Conservation (phyloP, 352 stramenopile genomes). For the Globisporangium cederbergense region DNA sequence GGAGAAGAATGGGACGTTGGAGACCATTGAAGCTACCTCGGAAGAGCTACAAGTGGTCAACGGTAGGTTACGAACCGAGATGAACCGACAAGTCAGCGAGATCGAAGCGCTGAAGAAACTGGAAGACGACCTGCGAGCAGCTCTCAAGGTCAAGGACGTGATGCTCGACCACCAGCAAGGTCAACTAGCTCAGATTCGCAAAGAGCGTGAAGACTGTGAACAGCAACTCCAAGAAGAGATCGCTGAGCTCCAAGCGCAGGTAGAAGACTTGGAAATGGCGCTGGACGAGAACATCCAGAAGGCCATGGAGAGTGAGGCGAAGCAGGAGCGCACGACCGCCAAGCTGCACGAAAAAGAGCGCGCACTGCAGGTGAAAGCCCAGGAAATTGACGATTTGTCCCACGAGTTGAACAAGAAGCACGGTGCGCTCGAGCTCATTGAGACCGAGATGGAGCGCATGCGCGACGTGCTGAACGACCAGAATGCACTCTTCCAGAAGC, state of each 20-base stretch:
- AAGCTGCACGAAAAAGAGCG: slow-evolving; percentile 26
- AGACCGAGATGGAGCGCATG: slow-evolving; percentile 70
- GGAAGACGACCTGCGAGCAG: slow-evolving; percentile 50
- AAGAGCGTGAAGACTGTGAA: slow-evolving; percentile 28
- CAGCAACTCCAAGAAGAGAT: slow-evolving; percentile 49
- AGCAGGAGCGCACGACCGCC: slow-evolving; percentile 22
- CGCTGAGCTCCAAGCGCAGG: slow-evolving; percentile 38
- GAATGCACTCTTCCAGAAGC: slow-evolving; percentile 49
- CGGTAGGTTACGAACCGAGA: slow-evolving; percentile 22
- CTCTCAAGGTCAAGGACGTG: slow-evolving; percentile 66
- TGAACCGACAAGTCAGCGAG: slow-evolving; percentile 23
- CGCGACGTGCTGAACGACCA: slow-evolving; percentile 47
- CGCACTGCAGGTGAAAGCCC: slow-evolving; percentile 4
- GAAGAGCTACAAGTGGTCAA: slow-evolving; percentile 23
- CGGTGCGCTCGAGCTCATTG: slow-evolving; percentile 56
- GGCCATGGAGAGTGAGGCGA: slow-evolving; percentile 28
- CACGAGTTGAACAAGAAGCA: slow-evolving; percentile 49
- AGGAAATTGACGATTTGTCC: slow-evolving; percentile 23
- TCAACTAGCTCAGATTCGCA: slow-evolving; percentile 44
- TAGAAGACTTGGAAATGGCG: slow-evolving; percentile 59
- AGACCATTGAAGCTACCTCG: slow-evolving; percentile 20
- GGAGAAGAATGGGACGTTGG: slow-evolving; percentile 19
- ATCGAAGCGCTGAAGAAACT: slow-evolving; percentile 30
- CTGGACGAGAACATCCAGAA: slow-evolving; percentile 59
- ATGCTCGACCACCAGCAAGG: slow-evolving; percentile 65